Evolutionary conservation across 2,329 filamentous ascomycete species (phyloP).

Genomic region (Sphaceloma murrayae): DNA sequence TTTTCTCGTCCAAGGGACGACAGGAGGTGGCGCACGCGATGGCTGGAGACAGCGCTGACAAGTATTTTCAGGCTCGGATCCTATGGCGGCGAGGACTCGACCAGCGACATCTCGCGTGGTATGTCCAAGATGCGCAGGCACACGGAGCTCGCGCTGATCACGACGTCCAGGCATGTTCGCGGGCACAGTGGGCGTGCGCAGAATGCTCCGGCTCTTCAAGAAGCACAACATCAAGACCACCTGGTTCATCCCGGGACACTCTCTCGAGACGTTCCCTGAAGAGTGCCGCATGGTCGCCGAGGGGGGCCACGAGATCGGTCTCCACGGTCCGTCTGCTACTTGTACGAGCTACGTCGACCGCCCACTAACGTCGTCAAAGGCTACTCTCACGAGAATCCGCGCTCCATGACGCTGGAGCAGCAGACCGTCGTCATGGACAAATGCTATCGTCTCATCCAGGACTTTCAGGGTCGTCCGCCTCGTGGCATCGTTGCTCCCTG

Average conservation of each 20-base stretch:
- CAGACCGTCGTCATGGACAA: conserved; percentile 66
- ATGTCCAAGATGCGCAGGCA: conserved; percentile 2
- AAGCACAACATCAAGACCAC: conserved; percentile 64
- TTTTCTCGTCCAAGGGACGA: too few relatives aligned
- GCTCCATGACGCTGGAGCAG: conserved; percentile 63
- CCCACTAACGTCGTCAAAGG: conserved; percentile 26
- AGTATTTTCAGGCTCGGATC: conserved; percentile 50
- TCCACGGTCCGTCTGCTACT: conserved; percentile 29
- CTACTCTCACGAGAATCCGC: conserved; percentile 65
- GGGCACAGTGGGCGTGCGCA: conserved; percentile 54
- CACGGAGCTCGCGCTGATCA: conserved; percentile 1
- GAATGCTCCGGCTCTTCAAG: conserved; percentile 60
- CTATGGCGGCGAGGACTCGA: conserved; percentile 62
- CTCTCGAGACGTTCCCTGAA: conserved; percentile 56
- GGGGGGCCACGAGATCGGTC: conserved; percentile 54
- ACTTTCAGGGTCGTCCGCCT: conserved; percentile 62
- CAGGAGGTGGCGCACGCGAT: too few relatives aligned
- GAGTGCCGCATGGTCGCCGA: conserved; percentile 54
- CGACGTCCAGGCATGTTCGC: conserved; percentile 50
- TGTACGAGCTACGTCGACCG: too few relatives aligned
- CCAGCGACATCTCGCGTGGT: conserved; percentile 58
- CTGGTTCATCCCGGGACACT: conserved; percentile 57
- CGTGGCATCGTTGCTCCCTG: conserved; percentile 64
- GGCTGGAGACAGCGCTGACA: too few relatives aligned
- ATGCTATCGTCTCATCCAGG: conserved; percentile 60